Base-by-base conservation (phyloP, 2,329 filamentous ascomycete species). In the Teratosphaeria destructans region DNA sequence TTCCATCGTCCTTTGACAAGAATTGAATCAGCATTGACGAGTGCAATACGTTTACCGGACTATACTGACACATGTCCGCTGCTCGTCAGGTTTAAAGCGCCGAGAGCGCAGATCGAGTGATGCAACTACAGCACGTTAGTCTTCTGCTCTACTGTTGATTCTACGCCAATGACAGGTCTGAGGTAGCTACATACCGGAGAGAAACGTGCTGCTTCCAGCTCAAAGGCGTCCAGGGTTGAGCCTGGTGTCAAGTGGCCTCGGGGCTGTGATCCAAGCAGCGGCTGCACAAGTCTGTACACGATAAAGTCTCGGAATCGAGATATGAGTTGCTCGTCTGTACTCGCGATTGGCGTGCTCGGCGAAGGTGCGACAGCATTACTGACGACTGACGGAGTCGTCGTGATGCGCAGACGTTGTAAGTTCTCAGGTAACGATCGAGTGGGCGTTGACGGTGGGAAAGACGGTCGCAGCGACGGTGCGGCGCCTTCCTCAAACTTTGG, bases 71-170 rank as follows among this genome's bases (percentile, higher is more conserved):
- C 53, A 29, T 54, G 53, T n/a, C 77, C 75, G 54, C 74, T 76
- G 57, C 77, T 75, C 19, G 77, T 75, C 52, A 82, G 72, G 64
- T 79, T 81, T 52, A 83, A 74, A 19, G 79, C 79, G 27, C 79
- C 80, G n/a, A 84, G 70, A 4, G 81, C 81, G 73, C 82, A 81
- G 63, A 84, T 82, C 7, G 82, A 81, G 66, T 83, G 79, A 55
- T 79, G 78, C 58, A 84, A 75, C 80, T 82, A 57, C 52, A 56
- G 26, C n/a, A 23, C 27, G 55, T 27, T 34, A 37, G 32, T 23
- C 34, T 43, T 35, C 11, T 7, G 12, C 32, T 35, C 7, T 32
- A 32, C 7, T 5, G 7, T 32, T 32, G 29, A 32, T 32, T 32
- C 29, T 7, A 32, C 4, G 4, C 29, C 7, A 3, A 1, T 32